Evolutionary conservation across 2,329 filamentous ascomycete genomes (phyloP), one percentile per base, ranked within the genome.

Genomic region (Arthrocladium fulminans): DNA sequence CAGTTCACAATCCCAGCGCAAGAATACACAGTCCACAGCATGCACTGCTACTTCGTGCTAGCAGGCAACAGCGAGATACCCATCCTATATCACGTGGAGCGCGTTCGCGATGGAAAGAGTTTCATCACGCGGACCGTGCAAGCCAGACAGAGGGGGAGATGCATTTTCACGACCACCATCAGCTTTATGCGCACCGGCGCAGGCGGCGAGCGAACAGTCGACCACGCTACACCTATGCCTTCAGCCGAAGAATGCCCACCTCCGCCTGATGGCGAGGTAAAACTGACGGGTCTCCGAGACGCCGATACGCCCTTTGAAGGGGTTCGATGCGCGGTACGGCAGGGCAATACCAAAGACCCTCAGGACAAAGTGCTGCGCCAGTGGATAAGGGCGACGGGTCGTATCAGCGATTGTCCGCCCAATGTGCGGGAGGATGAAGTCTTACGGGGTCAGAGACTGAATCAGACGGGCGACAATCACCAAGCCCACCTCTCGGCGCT

Each of bases 1-100:
- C 88, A 95, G 66, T 80, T 81, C 62, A 98, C 92, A 7, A 86
- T 98, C 2, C 83, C 84, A 0, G 56, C 65, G 29, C 32, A 39
- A 3, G 75, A 86, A 63, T 96, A 95, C 67, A 78, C 82, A 51
- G 81, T 92, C 43, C 92, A 98, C 73, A 90, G 84, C 63, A 96
- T 94, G 85, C 92, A 98, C 76, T 97, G 92, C 77, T 98, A 97
- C 73, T 98, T 98, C 67, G 82, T 98, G 27, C 81, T 97, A 1
- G 89, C 90, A 3, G 92, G 92, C 23, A 86, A 90, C 61, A 76
- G 80, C 10, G 80, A 84, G 51, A 83, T 92, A 15, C 90, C 92
- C 25, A 85, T 97, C 56, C 76, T 96, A 53, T 97, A 95, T 71
- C 87, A 96, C 63, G 92, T 98, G 40, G 92, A 97, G 71, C 80